Percentiles rank a stretch among this genome's conserved stretches.
Evolutionary conservation across 2,329 filamentous ascomycete species (phyloP).

Genomic region (Xylariaceae sp.): DNA sequence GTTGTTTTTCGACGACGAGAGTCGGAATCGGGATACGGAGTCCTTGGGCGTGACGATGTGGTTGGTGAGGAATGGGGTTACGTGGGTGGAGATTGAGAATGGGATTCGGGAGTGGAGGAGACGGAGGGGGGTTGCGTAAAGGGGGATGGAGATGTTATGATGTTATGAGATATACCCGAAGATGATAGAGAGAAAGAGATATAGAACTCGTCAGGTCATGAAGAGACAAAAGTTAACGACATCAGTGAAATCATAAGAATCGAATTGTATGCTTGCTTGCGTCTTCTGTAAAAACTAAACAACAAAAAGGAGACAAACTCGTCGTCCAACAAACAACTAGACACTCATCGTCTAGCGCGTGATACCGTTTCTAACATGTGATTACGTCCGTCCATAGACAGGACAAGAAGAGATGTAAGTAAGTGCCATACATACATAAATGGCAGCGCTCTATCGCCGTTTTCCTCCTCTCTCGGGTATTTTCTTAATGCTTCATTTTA

Average conservation of each 20-base stretch:
- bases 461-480: neutral
- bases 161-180: neutral
- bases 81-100: conserved; percentile 68
- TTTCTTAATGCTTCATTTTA: neutral
- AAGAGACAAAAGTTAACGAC: neutral
- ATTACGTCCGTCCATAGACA: neutral
- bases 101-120: conserved; percentile 79
- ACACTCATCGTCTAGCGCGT: neutral
- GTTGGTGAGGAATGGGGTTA: conserved; percentile 74
- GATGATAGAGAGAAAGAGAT: neutral
- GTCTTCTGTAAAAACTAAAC: neutral
- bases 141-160: neutral
- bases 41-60: conserved; percentile 76
- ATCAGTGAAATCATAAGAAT: neutral
- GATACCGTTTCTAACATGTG: neutral
- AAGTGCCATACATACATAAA: neutral
- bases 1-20: conserved; percentile 94
- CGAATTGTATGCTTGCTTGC: neutral
- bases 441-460: neutral
- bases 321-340: neutral
- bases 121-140: conserved; percentile 44
- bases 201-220: neutral
- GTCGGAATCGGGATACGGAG: conserved; percentile 76
- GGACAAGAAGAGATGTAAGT: neutral
- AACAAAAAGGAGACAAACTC: neutral